These are phyloP conservation scores for Diplocarpon mali DNA, from an alignment of 2,329 filamentous ascomycete species.

Conservation along the genomic window DNA sequence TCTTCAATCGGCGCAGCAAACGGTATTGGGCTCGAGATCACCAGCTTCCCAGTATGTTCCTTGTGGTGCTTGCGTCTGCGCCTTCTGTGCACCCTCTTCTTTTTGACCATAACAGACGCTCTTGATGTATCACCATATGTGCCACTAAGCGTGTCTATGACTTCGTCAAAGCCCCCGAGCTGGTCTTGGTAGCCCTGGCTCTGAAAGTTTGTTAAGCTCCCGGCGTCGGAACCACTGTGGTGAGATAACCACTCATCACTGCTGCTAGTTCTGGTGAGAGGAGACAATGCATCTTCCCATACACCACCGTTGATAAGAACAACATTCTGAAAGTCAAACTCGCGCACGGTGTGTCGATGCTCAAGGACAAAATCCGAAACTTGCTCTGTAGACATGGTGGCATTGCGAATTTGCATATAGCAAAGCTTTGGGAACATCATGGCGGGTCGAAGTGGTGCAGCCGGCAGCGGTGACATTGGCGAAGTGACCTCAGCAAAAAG, in stretches of 20 bases:
- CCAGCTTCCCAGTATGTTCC: conserved; percentile 5
- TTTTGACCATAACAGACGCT: conserved; percentile 31
- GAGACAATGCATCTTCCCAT: conserved; percentile 76
- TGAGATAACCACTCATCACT: conserved; percentile 31
- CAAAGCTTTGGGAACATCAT: conserved; percentile 58
- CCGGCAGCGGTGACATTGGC: conserved; percentile 51
- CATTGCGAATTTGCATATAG: conserved; percentile 61
- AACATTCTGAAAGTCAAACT: conserved; percentile 74
- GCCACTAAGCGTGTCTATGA: conserved; percentile 16
- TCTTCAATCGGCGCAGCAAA: conserved; percentile 18
- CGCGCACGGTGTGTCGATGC: conserved; percentile 57
- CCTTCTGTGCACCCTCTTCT: conserved; percentile 29
- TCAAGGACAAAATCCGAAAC: conserved; percentile 55
- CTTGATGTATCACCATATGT: conserved; percentile 4
- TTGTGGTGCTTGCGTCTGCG: conserved; percentile 28
- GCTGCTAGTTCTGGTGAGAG: conserved; percentile 41
- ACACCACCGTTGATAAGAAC: conserved; percentile 54
- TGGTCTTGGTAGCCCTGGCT: conserved; percentile 19
- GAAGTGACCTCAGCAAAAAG: conserved; percentile 54
- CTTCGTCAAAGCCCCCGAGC: conserved; percentile 18
- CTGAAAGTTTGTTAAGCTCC: conserved; percentile 15
- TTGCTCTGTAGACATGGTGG: conserved; percentile 58
- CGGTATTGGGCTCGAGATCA: conserved; percentile 21
- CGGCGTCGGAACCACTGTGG: conserved; percentile 25
- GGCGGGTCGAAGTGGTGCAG: conserved; percentile 39